A percentile compares a stretch with the other conserved stretches of the same genome.
Conservation (phyloP, 176 grass and related monocot genomes). For the Rhynchospora tenuis region DNA sequence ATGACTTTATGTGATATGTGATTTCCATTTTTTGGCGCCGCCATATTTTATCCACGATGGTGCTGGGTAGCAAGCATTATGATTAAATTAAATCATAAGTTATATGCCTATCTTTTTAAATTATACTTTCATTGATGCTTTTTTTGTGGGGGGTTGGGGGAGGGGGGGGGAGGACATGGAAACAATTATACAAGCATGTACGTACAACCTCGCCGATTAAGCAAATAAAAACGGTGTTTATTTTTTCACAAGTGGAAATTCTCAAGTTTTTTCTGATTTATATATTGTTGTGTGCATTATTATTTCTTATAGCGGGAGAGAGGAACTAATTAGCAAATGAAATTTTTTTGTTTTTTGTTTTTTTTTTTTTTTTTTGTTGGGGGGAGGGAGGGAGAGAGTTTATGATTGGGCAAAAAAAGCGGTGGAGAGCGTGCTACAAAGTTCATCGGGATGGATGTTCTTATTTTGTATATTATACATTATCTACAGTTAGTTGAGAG, state of each 20-base stretch:
- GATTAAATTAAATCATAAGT: neutral
- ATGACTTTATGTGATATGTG: neutral
- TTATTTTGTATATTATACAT: neutral
- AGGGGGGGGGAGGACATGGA: neutral
- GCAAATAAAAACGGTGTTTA: neutral
- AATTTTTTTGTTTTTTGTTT: too few relatives aligned
- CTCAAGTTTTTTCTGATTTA: neutral
- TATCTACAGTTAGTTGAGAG: slow-evolving; percentile 10
- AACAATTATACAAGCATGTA: neutral
- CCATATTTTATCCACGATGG: neutral
- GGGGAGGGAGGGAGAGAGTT: neutral
- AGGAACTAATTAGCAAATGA: neutral
- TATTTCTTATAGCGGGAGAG: neutral
- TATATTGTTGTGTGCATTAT: neutral
- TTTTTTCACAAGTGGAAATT: neutral
- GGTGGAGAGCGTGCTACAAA: slow-evolving; percentile 21
- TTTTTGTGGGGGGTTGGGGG: neutral
- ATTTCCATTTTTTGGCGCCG: neutral
- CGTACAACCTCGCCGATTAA: neutral
- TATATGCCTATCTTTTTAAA: neutral
- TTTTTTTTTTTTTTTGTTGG: too few relatives aligned
- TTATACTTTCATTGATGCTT: neutral
- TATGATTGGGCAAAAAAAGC: slow-evolving; percentile 10
- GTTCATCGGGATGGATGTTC: slow-evolving; percentile 14
- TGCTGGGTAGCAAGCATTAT: neutral